Base-by-base conservation (phyloP, 768 basidiomycete species). In the Goffeauzyma gilvescens region DNA sequence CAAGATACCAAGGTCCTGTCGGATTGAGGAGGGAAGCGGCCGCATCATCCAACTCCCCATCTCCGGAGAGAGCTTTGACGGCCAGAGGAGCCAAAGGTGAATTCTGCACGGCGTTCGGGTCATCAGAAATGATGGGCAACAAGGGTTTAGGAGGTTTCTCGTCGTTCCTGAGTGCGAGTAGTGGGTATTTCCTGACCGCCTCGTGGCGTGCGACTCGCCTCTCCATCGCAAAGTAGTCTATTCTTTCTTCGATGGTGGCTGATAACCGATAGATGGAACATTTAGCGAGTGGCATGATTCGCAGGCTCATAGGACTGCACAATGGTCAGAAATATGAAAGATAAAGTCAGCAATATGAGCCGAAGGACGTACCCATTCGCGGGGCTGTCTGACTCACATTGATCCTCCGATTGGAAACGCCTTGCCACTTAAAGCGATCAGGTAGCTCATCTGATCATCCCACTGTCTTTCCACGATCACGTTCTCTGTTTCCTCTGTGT, bases 401-500 rank as follows among this genome's bases (percentile, higher is more conserved):
- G 69, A 69, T 28, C 84, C 81, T 24, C 86, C 89, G 21, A 96
- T 73, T 14, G 78, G 74, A 63, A 87, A 82, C 46, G 74, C 77
- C 46, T 79, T 75, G 5, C n/a, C n/a, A n/a, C n/a, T n/a, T n/a
- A n/a, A n/a, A n/a, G n/a, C 5, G 5, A 15, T 13, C 17, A 50
- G 47, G 26, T 52, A 62, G 55, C 64, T 57, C 52, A 68, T 62
- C 58, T 90, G 81, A 37, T 75, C 71, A 45, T 95, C 89, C 90
- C 89, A 98, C 52, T 79, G 75, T 15, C 83, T 69, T 57, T 90
- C 81, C 13, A 95, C 75, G 37, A 83, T 71, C 38, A 95, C 75
- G 51, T 75, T 81, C 57, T 69, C 69, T 13, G 69, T 71, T 41
- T 83, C 84, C 54, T 93, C 87, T n/a, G 74, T 75, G 50, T 82